phyloP scores from a whole-genome alignment of 2,329 filamentous ascomycete species.

The Dactylonectria macrodidyma region DNA sequence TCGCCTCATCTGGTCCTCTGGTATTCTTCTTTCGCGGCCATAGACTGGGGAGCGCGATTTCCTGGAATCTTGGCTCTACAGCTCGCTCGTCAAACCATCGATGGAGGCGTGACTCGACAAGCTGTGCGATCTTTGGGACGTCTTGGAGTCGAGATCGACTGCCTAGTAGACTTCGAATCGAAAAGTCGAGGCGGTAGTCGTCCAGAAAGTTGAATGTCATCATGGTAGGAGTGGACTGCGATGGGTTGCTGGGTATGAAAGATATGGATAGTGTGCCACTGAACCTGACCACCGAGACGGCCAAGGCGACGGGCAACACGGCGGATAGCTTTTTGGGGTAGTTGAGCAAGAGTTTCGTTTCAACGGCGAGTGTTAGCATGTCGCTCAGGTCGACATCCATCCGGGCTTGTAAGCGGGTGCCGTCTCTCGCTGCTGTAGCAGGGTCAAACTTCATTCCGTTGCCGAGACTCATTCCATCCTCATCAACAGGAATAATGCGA shows the following conservation, averaged over 20 bases:
- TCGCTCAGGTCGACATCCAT: slow-evolving; percentile 99
- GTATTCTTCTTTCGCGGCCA: slow-evolving; percentile 91
- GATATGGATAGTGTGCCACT: slow-evolving; percentile 95
- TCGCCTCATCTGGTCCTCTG: slow-evolving; percentile 76
- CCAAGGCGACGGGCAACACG: slow-evolving; percentile 90
- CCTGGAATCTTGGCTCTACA: slow-evolving; percentile 89
- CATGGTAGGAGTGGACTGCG: slow-evolving; percentile 82
- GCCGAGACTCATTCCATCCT: slow-evolving; percentile 76
- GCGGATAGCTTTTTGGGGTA: slow-evolving; percentile 93
- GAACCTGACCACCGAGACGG: slow-evolving; percentile 93
- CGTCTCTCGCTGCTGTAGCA: slow-evolving; percentile 69
- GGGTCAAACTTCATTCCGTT: slow-evolving; percentile 66
- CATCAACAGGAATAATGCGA: slow-evolving; percentile 91
- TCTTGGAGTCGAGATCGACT: slow-evolving; percentile 86
- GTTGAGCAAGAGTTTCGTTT: slow-evolving; percentile 94
- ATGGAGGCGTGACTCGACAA: slow-evolving; percentile 85
- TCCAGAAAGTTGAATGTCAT: slow-evolving; percentile 95
- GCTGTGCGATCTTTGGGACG: slow-evolving; percentile 89
- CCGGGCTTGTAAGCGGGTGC: slow-evolving; percentile 87
- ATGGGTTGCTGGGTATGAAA: slow-evolving; percentile 84
- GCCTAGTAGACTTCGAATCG: slow-evolving; percentile 83
- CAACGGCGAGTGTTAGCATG: slow-evolving; percentile 93
- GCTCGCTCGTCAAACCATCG: slow-evolving; percentile 91
- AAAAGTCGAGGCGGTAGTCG: slow-evolving; percentile 88
- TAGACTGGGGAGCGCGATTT: slow-evolving; percentile 85